Evolutionary conservation across 768 basidiomycete species (phyloP), one percentile per base, ranked within the genome.

Genomic region (Naganishia friedmannii): DNA sequence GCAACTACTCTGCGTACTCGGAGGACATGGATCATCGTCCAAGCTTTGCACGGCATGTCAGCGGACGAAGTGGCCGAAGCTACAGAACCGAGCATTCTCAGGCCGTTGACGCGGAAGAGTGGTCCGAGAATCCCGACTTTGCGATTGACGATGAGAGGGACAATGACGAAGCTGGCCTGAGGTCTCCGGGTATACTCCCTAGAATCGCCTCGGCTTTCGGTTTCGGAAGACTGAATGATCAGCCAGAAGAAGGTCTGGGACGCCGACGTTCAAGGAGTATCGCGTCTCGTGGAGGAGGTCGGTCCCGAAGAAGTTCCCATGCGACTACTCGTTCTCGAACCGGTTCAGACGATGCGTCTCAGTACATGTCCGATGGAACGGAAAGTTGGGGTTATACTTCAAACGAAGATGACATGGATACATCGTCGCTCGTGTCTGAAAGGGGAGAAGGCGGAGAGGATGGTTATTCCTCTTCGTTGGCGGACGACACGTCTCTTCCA

Each of bases 401-500:
- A 26, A 74, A 76, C 32, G 77, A 80, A 26, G 76, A 77, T 48
- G 79, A 78, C 32, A 74, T 72, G 15, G 77, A 76, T 19, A 71
- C 72, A 0, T 75, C 78, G 32, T 76, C 72, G 7, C 69, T 74
- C 12, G 60, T 70, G 13, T 78, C 78, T 21, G 76, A 79, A 29
- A 66, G 77, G 12, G 34, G 67, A 66, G 53, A 70, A 74, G 70
- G 69, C 21, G 74, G 77, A 23, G 74, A 82, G 74, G 78, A 79
- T 70, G 75, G 79, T 26, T 78, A 79, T 66, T 74, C 76, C 17
- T 77, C 81, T 7, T 77, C 80, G 34, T 60, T 78, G 58, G 77
- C 79, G 21, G 78, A 80, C 70, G 80, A 80, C 60, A 80, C 79
- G 12, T 80, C 79, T 1, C 73, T 80, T 12, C 79, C 78, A n/a